Evolutionary conservation across 495 filamentous ascomycete species (phyloP).

Genomic region (Staphylotrichum tortipilum): DNA sequence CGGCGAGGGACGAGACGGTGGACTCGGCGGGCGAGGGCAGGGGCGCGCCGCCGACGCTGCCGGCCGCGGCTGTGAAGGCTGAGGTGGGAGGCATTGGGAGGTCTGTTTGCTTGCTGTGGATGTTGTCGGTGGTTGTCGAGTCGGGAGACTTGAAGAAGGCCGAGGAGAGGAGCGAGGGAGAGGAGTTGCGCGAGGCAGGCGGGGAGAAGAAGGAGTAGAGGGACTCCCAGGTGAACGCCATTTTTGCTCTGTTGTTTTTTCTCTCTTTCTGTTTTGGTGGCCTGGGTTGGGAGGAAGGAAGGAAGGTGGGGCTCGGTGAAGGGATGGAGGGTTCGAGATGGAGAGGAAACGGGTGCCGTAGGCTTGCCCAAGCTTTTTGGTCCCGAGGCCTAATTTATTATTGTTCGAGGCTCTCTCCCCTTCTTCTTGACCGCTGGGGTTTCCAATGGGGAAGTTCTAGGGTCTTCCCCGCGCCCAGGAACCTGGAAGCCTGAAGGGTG

Average conservation of each 20-base stretch:
- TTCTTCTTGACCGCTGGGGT: too few relatives aligned
- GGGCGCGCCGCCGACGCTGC: not conserved
- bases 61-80: too few relatives aligned
- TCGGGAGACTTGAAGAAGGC: too few relatives aligned
- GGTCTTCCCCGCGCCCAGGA: conserved; percentile 6
- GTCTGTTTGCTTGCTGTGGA: not conserved
- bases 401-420: not conserved
- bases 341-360: too few relatives aligned
- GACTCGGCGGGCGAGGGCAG: conserved; percentile 1
- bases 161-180: not conserved
- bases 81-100: not conserved
- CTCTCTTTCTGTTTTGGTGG: not conserved
- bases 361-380: not conserved
- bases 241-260: not conserved
- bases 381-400: not conserved
- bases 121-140: not conserved
- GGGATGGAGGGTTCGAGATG: not conserved
- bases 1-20: not conserved
- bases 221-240: conserved; percentile 6
- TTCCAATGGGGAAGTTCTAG: too few relatives aligned
- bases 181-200: not conserved
- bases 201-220: conserved; percentile 6
- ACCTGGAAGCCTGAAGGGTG: not conserved
- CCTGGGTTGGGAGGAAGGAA: not conserved
- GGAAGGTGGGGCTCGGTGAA: not conserved